Percentiles rank a stretch among this genome's conserved stretches.
phyloP scores from a whole-genome alignment of 495 filamentous ascomycete species.

The Annulohypoxylon stygium region DNA sequence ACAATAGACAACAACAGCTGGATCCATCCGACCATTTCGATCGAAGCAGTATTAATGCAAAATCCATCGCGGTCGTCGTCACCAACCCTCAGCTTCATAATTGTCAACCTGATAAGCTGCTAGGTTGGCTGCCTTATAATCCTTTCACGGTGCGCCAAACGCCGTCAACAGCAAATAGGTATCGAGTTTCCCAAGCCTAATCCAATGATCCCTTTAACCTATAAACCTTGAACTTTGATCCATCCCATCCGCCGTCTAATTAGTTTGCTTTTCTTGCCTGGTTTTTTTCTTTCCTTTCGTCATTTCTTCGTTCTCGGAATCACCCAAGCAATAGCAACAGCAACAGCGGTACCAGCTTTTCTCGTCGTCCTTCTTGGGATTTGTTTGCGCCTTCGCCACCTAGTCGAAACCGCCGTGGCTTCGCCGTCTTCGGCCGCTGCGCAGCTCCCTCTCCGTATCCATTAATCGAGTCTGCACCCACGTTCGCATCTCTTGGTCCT shows the following conservation, averaged over 20 bases:
- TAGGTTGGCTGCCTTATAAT: not conserved
- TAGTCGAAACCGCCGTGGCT: slow-evolving; percentile 51
- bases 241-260: slow-evolving; percentile 5
- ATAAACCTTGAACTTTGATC: slow-evolving; percentile 1
- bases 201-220: slow-evolving; percentile 15
- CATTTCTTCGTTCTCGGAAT: slow-evolving; percentile 15
- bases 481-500: slow-evolving; percentile 67
- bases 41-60: not conserved
- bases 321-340: slow-evolving; percentile 9
- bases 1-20: not conserved
- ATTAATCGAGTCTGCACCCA: slow-evolving; percentile 75
- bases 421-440: slow-evolving; percentile 59
- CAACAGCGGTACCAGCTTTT: not conserved
- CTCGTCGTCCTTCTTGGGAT: not conserved
- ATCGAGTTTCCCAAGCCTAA: slow-evolving; percentile 36
- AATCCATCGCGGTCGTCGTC: not conserved
- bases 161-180: slow-evolving; percentile 44
- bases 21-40: not conserved
- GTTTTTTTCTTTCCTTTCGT: slow-evolving; percentile 21
- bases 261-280: slow-evolving; percentile 22
- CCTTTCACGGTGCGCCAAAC: slow-evolving; percentile 16
- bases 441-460: slow-evolving; percentile 73
- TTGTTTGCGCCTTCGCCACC: not conserved
- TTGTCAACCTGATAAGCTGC: slow-evolving; percentile 6
- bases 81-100: not conserved